Evolutionary conservation across 306 rosid species (phyloP).

Genomic region (Vachellia pachyceras): DNA sequence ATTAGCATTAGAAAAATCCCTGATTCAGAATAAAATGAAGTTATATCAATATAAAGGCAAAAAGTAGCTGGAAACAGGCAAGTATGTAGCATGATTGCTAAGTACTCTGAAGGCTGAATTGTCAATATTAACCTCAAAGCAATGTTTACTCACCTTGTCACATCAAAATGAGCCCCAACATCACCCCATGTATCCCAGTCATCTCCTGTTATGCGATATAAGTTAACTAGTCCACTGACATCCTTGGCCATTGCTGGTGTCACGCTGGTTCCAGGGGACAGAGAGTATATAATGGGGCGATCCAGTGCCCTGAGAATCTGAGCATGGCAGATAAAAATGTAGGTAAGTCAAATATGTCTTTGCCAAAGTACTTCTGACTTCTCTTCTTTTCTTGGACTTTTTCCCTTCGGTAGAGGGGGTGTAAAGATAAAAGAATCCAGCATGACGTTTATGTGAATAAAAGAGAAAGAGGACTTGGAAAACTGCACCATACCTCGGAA

Average conservation of each 20-base stretch:
- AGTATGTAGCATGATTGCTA: slow-evolving; percentile 30
- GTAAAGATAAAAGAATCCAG: background rate
- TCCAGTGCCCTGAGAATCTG: slow-evolving; percentile 77
- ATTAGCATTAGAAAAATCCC: too few species aligned
- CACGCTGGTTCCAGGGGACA: slow-evolving; percentile 89
- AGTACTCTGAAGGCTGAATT: slow-evolving; percentile 26
- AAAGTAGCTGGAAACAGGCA: slow-evolving; percentile 16
- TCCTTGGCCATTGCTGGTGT: slow-evolving; percentile 82
- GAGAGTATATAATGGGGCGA: slow-evolving; percentile 73
- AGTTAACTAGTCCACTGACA: slow-evolving; percentile 71
- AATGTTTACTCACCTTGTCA: slow-evolving; percentile 61
- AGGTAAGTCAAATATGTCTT: slow-evolving; percentile 3
- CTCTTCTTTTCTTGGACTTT: background rate
- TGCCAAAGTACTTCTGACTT: slow-evolving; percentile 16
- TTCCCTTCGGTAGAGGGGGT: too few species aligned
- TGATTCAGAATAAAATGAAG: too few species aligned
- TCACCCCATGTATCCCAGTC: slow-evolving; percentile 95
- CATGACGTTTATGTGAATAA: background rate
- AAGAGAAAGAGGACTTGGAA: background rate
- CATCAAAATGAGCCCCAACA: slow-evolving; percentile 74
- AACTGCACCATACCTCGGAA: slow-evolving; percentile 61
- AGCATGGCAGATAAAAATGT: slow-evolving; percentile 24
- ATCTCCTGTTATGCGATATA: slow-evolving; percentile 91
- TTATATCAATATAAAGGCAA: slow-evolving; percentile 8
- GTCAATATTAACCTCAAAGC: slow-evolving; percentile 25